phyloP scores from a whole-genome alignment of 192 early-diverging fungal genomes.

The Umbelopsis ramanniana region DNA sequence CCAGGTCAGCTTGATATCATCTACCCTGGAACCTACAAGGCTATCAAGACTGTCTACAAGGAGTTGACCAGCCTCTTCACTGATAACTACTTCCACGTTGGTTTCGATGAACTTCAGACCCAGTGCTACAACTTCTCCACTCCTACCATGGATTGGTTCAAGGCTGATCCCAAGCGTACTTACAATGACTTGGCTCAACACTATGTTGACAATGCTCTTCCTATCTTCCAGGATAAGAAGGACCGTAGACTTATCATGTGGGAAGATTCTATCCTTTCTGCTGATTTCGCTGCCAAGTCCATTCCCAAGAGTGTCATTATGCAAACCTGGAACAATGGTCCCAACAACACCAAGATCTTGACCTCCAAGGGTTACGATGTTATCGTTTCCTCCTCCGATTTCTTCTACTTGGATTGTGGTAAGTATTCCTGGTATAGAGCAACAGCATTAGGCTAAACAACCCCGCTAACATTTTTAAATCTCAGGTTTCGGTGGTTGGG shows the following conservation, averaged over 20 bases:
- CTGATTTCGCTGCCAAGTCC: slow-evolving; percentile 42
- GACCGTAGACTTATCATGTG: slow-evolving; percentile 63
- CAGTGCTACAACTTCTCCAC: slow-evolving; percentile 67
- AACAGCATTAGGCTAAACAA: not conserved
- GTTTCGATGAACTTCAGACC: slow-evolving; percentile 71
- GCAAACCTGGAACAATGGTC: slow-evolving; percentile 66
- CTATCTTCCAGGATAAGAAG: slow-evolving; percentile 44
- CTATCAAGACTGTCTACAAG: slow-evolving; percentile 59
- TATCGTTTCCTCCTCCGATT: slow-evolving; percentile 60
- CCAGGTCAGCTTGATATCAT: slow-evolving; percentile 77
- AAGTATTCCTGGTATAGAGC: not conserved
- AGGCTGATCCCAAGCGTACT: slow-evolving; percentile 9
- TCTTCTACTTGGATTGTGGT: slow-evolving; percentile 73
- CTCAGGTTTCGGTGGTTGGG: slow-evolving; percentile 63
- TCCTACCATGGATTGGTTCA: slow-evolving; percentile 39
- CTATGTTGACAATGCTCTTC: slow-evolving; percentile 60
- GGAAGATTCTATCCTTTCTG: slow-evolving; percentile 72
- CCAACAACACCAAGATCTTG: slow-evolving; percentile 57
- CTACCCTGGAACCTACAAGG: slow-evolving; percentile 57
- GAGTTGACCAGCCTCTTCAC: slow-evolving; percentile 65
- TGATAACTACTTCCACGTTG: slow-evolving; percentile 72
- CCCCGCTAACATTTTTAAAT: not conserved
- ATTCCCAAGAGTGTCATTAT: slow-evolving; percentile 59
- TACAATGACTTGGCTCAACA: slow-evolving; percentile 46
- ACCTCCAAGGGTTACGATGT: slow-evolving; percentile 63